Percentiles rank a stretch among this genome's conserved stretches.
phyloP scores from a whole-genome alignment of 192 early-diverging fungal genomes.

The Entophlyctis luteolus region DNA sequence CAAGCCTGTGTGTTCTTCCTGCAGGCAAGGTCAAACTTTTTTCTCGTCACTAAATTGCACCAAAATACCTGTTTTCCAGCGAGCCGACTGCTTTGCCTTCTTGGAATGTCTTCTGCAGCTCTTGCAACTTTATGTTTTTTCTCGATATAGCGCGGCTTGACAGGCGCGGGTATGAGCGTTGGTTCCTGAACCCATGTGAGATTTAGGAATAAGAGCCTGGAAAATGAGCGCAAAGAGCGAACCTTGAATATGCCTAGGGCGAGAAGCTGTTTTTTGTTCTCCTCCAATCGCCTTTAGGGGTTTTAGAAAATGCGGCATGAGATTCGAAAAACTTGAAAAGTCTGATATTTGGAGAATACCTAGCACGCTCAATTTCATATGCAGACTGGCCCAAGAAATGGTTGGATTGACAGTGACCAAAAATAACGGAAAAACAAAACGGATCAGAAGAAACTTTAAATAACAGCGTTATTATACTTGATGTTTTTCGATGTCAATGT shows the following conservation, averaged over 20 bases:
- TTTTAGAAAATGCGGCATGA: background rate
- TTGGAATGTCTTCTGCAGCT: background rate
- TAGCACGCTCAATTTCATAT: background rate
- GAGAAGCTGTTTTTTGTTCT: conserved; percentile 3
- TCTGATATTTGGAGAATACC: too few relatives aligned
- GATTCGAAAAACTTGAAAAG: too few relatives aligned
- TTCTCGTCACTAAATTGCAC: background rate
- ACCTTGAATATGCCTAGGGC: conserved; percentile 1
- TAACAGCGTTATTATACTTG: background rate
- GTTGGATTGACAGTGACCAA: background rate
- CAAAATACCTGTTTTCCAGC: background rate
- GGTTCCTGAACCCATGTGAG: too few relatives aligned
- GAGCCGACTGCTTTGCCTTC: background rate
- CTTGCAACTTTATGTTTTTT: too few relatives aligned
- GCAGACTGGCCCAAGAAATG: background rate
- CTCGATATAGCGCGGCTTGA: too few relatives aligned
- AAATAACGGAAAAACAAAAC: too few relatives aligned
- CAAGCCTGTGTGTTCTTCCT: conserved; percentile 15
- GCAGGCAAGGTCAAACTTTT: background rate
- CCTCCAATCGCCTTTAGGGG: background rate
- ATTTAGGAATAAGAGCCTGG: too few relatives aligned
- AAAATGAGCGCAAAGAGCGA: background rate
- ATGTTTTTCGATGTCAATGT: background rate
- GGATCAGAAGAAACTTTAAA: too few relatives aligned
- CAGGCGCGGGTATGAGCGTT: too few relatives aligned